Percentiles rank a stretch among this genome's conserved stretches.
phyloP scores from a whole-genome alignment of 2,329 filamentous ascomycete genomes.

The Calonectria henricotiae region DNA sequence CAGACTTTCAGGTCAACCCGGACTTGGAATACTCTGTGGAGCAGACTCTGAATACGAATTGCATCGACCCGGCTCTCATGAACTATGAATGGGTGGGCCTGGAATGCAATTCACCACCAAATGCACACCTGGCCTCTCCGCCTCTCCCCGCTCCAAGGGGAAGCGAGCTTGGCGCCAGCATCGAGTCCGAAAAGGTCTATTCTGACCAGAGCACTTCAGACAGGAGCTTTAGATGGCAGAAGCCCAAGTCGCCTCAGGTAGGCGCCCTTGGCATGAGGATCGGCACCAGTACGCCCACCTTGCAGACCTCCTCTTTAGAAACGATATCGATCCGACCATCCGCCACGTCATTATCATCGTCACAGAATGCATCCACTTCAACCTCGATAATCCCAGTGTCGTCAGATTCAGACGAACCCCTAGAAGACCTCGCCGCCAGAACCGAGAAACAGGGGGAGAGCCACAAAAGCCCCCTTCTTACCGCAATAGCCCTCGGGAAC shows the following conservation, averaged over 20 bases:
- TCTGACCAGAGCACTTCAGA: background rate
- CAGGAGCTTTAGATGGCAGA: background rate
- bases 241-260: background rate
- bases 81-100: background rate
- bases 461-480: background rate
- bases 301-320: background rate
- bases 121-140: background rate
- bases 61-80: background rate
- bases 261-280: background rate
- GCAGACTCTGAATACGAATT: background rate
- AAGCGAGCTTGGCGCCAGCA: background rate
- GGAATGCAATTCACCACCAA: constrained; percentile 4
- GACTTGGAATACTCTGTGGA: background rate
- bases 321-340: background rate
- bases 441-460: background rate
- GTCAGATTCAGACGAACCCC: background rate
- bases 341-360: background rate
- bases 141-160: background rate
- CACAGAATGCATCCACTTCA: background rate
- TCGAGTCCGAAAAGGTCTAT: background rate
- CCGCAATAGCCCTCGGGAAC: background rate
- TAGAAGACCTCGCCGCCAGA: background rate
- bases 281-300: background rate
- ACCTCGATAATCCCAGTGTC: background rate
- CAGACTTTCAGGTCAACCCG: background rate